Evolutionary conservation across 73 alveolate species (phyloP), one percentile per base, ranked within the genome.

Genomic region (Paramecium bursaria): DNA sequence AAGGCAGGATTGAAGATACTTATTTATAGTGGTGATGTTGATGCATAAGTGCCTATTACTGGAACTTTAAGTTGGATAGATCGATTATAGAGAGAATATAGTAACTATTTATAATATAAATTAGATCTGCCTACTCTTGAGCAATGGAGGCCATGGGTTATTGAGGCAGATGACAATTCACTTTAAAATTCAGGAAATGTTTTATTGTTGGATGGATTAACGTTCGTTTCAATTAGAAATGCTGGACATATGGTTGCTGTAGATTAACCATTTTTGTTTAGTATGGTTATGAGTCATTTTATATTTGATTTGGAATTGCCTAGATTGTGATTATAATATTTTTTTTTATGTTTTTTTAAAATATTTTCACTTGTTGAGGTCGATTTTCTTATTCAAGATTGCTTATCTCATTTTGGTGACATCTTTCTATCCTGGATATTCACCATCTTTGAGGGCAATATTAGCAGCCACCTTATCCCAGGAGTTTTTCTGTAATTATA

Each of bases 201-300:
- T 3, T 49, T n/a, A 14, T 21, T 29, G 0, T 26, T 50, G 19
- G 91, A 30, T 11, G 97, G 97, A 19, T 75, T 96, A 31, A 55
- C 85, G 21, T 90, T 93, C 75, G 86, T 90, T 29, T 60, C 90
- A 35, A 93, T 93, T 23, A 55, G 88, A 31, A 88, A 87, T 29
- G 98, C 98, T 14, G 99, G 99, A 26, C 99, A 96, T 85, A 96
- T 96, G 98, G 98, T 94, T 33, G 98, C 99, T 30, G 95, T 90
- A 85, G 97, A 93, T 88, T 14, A 35, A 35, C 95, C 97, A 46
- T 75, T 47, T 80, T 51, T 52, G 46, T 95, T 97, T 4, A 88
- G 90, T 57, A 53, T 25, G 21, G 86, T 94, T 90, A 39, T 90
- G 42, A 75, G 87, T 75, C 54, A 92, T 47, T 94, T 94, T 90